A percentile compares a stretch with the other conserved stretches of the same genome.
Conservation (phyloP, 768 basidiomycete genomes). For the Termitomyces sp. region DNA sequence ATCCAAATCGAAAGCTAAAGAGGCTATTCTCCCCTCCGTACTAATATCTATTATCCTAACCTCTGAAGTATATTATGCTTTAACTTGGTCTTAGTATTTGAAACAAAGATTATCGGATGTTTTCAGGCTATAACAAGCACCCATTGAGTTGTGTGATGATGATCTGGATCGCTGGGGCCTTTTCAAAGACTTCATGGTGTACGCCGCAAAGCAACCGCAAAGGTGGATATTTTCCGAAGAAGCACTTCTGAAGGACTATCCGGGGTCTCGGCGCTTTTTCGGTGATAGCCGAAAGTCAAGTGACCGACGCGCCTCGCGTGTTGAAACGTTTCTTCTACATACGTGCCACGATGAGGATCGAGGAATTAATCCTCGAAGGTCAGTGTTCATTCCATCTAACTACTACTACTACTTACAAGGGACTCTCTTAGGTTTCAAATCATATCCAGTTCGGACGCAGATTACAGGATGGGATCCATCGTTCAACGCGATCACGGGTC, state of each 20-base stretch:
- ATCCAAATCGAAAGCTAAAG: not conserved
- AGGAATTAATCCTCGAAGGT: slow-evolving; percentile 95
- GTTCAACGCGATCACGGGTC: slow-evolving; percentile 97
- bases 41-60: not conserved
- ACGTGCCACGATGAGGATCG: slow-evolving; percentile 73
- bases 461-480: slow-evolving; percentile 97
- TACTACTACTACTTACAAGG: not conserved
- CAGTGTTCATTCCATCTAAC: slow-evolving; percentile 2
- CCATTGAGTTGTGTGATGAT: no score
- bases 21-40: not conserved
- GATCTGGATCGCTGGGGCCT: no score
- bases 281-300: slow-evolving; percentile 14
- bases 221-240: no score
- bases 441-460: slow-evolving; percentile 93
- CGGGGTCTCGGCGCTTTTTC: not conserved
- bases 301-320: slow-evolving; percentile 15
- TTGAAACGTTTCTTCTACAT: not conserved
- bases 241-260: not conserved
- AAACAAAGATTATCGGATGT: not conserved
- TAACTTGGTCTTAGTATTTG: not conserved
- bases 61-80: not conserved
- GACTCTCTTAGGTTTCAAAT: slow-evolving; percentile 78
- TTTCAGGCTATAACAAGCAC: no score
- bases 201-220: no score
- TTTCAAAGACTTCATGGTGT: no score